Conservation (phyloP, 192 early-diverging fungal genomes). For the Irineochytrium annulatum region DNA sequence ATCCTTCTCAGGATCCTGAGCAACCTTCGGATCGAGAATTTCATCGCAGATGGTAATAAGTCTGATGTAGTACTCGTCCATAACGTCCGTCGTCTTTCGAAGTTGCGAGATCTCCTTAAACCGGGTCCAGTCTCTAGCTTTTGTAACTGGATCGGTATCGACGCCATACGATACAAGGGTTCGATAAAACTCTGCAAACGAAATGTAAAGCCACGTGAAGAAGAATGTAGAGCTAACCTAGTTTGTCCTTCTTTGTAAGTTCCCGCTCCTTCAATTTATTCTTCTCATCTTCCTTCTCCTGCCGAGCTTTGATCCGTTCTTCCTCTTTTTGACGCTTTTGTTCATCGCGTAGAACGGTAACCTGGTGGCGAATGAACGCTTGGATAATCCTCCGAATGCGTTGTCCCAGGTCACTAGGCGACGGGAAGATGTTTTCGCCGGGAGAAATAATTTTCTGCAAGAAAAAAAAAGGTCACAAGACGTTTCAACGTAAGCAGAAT, state of each 20-base stretch:
- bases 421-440: no score
- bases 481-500: no score
- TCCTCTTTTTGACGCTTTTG: constrained; percentile 26
- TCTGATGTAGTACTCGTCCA: constrained; percentile 61
- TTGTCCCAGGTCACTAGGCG: constrained; percentile 43
- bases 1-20: constrained; percentile 16
- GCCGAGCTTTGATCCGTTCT: constrained; percentile 29
- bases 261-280: constrained; percentile 31
- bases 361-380: constrained; percentile 38
- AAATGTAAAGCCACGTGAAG: not conserved
- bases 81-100: constrained; percentile 60
- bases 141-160: constrained; percentile 13
- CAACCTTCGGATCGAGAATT: constrained; percentile 30
- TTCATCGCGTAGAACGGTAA: constrained; percentile 30
- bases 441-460: no score
- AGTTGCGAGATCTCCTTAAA: constrained; percentile 70
- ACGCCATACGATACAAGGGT: constrained; percentile 51
- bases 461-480: no score
- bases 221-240: constrained; percentile 24
- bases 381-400: constrained; percentile 43
- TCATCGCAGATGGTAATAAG: constrained; percentile 59
- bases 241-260: constrained; percentile 45
- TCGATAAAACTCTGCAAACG: constrained; percentile 46
- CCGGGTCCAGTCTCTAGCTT: constrained; percentile 51
- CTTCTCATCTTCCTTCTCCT: constrained; percentile 39